A percentile compares a stretch with the other conserved stretches of the same genome.
phyloP scores from a whole-genome alignment of 1,139 yeast species.

The Blastobotrys illinoisensis region DNA sequence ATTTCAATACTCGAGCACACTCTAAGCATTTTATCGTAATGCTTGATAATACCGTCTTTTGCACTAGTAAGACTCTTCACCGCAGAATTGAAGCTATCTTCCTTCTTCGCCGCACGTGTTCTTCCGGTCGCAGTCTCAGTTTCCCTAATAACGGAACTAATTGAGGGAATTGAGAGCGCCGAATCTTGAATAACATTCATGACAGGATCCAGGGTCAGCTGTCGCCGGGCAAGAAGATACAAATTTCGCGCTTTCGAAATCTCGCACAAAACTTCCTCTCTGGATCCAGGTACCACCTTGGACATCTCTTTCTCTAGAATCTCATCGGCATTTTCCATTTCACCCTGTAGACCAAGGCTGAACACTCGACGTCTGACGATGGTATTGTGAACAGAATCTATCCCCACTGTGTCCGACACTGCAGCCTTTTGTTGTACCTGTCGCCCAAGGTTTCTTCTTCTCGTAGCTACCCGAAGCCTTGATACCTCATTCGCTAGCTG shows the following conservation, averaged over 20 bases:
- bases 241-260: constrained; percentile 21
- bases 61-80: constrained; percentile 14
- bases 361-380: constrained; percentile 21
- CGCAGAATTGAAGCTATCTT: constrained; percentile 5
- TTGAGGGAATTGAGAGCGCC: constrained; percentile 43
- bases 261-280: constrained; percentile 21
- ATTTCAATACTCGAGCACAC: constrained; percentile 23
- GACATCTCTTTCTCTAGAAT: constrained; percentile 11
- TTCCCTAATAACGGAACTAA: constrained; percentile 6
- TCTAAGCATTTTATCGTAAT: constrained; percentile 4
- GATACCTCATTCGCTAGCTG: constrained; percentile 16
- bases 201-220: constrained; percentile 38
- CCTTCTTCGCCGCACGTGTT: background rate
- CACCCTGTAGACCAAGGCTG: constrained; percentile 23
- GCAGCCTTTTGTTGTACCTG: background rate
- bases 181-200: constrained; percentile 46
- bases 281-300: constrained; percentile 4
- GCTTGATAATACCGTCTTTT: constrained; percentile 9
- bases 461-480: constrained; percentile 2
- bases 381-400: constrained; percentile 20
- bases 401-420: constrained; percentile 12
- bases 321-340: constrained; percentile 19
- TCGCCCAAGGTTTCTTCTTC: background rate
- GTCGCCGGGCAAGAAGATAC: constrained; percentile 22
- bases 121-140: background rate